Evolutionary conservation across 2,329 filamentous ascomycete genomes (phyloP), one percentile per base, ranked within the genome.

Genomic region (Ophiosphaerella korrae): DNA sequence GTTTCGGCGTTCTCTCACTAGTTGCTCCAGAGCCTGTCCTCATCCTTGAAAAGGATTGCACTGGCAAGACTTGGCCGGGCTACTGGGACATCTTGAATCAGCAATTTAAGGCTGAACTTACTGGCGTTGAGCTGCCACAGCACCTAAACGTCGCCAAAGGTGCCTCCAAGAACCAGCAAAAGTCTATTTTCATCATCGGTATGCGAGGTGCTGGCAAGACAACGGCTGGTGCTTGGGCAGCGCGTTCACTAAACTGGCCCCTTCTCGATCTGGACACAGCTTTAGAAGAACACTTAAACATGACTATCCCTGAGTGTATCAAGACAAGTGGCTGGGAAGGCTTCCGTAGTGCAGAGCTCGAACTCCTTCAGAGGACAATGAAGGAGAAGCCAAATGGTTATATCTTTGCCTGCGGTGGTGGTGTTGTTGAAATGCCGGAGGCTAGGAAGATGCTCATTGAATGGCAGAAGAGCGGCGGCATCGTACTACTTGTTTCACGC

Each of bases 181-280:
- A 84, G 41, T 96, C 92, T 0, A 87, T 97, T 44, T 92, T 97
- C 75, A 88, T 99, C 53, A 93, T 99, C 60, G 94, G 94, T 8
- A 99, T 99, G 94, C 86, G 94, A 59, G 94, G 94, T 49, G 94
- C 92, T 35, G 94, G 94, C 23, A 99, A 99, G 78, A 97, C 94
- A 0, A 99, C 94, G 0, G 88, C 90, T 32, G 94, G 94, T 45
- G 83, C 84, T 12, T 96, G 92, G 90, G 88, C 94, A 66, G 87
- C 89, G 0, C 84, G 84, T 53, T 83, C 88, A 24, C 79, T 97
- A 1, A 84, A 86, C 42, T 86, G 91, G 68, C 86, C 88, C 6
- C 87, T 96, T 53, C 77, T 95, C 46, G 94, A 99, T 69, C 82
- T 99, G 24, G 94, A 99, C 70, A 85, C 86, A 2, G 91, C 96